Evolutionary conservation across 495 filamentous ascomycete species (phyloP).

Genomic region (Aspergillus biplanus): DNA sequence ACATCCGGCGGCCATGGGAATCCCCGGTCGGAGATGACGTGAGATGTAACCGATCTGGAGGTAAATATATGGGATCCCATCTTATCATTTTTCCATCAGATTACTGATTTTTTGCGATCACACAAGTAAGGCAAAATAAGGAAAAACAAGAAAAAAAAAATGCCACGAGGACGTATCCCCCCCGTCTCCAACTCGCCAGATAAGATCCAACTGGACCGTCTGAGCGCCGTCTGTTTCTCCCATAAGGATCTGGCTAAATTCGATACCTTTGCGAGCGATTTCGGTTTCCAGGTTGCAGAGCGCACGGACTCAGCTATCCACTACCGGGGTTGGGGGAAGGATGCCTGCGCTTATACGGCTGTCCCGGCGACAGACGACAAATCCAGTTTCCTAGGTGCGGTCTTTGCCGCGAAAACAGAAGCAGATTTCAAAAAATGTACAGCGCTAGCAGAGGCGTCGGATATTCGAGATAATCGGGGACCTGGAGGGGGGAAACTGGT

Average conservation of each 20-base stretch:
- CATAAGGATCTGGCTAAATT: conserved; percentile 54
- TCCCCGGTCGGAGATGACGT: not conserved
- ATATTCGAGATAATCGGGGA: conserved; percentile 16
- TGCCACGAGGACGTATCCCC: conserved; percentile 14
- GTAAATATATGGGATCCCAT: not conserved
- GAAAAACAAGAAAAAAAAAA: no score
- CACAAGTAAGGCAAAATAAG: not conserved
- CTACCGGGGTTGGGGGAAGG: conserved; percentile 61
- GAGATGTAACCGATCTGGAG: not conserved
- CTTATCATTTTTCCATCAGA: not conserved
- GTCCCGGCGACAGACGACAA: conserved; percentile 49
- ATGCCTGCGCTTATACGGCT: conserved; percentile 58
- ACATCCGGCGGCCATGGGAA: not conserved
- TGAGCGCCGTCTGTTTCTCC: conserved; percentile 61
- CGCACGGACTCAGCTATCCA: conserved; percentile 52
- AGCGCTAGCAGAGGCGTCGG: not conserved
- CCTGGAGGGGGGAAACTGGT: conserved; percentile 40
- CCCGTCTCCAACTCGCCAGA: conserved; percentile 17
- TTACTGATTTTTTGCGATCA: not conserved
- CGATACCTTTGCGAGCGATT: conserved; percentile 54
- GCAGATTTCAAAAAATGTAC: not conserved
- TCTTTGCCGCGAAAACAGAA: conserved; percentile 12
- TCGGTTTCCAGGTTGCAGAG: conserved; percentile 55
- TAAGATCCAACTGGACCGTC: conserved; percentile 53
- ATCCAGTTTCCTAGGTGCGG: conserved; percentile 59